Evolutionary conservation across 75 land plant species (phyloP).

Genomic region (Picea sitchensis): DNA sequence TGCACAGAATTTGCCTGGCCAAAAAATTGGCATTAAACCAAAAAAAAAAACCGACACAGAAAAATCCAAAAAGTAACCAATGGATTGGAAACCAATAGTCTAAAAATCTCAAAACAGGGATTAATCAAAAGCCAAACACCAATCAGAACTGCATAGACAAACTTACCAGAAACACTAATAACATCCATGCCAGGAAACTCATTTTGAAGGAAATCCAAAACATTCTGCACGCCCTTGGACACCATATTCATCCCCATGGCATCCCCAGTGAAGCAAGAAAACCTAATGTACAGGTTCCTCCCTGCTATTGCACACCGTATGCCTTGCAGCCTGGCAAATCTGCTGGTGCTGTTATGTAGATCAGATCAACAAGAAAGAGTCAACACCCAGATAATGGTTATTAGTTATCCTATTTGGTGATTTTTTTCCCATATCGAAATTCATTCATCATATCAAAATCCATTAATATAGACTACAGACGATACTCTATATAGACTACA

Average conservation of each 20-base stretch:
- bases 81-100: background rate
- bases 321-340: conserved; percentile 78
- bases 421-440: too few relatives aligned
- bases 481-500: too few relatives aligned
- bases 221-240: conserved; percentile 89
- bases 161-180: conserved; percentile 75
- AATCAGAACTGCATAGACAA: background rate
- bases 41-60: too few relatives aligned
- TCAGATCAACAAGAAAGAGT: background rate
- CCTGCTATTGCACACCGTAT: conserved; percentile 78
- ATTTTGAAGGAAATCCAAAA: conserved; percentile 57
- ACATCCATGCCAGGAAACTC: conserved; percentile 83
- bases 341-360: conserved; percentile 64
- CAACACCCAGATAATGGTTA: too few relatives aligned
- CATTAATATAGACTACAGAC: too few relatives aligned
- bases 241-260: conserved; percentile 99
- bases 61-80: background rate
- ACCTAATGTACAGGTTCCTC: conserved; percentile 76
- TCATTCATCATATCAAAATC: too few relatives aligned
- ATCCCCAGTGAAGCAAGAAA: conserved; percentile 80
- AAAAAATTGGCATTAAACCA: background rate
- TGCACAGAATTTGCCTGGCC: conserved; percentile 59
- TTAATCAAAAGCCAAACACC: background rate
- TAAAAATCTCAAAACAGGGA: background rate
- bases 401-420: too few relatives aligned